Conservation (phyloP, 306 rosid genomes). For the Vigna unguiculata region DNA sequence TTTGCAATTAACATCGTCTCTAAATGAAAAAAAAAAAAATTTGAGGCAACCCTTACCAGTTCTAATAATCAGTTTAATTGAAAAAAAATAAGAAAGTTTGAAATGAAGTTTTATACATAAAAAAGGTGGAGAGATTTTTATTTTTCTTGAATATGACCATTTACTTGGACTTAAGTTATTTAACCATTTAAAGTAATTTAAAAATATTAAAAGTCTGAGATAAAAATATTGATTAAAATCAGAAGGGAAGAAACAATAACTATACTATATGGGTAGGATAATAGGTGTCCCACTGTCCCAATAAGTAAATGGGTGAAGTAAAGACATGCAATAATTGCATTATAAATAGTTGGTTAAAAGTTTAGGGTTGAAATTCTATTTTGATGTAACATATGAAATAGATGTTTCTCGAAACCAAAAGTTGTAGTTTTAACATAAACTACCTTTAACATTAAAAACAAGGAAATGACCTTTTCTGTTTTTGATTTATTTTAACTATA, state of each 20-base stretch:
- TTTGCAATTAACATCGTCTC: no score
- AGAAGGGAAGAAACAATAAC: background rate
- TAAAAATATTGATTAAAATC: background rate
- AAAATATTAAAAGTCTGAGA: background rate
- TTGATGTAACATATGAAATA: slow-evolving; percentile 4
- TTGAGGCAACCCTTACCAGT: background rate
- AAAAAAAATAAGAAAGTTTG: background rate
- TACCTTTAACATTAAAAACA: background rate
- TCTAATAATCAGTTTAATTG: background rate
- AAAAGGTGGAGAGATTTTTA: background rate
- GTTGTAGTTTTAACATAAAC: background rate
- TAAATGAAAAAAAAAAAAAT: no score
- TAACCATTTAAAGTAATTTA: background rate
- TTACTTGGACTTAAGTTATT: background rate
- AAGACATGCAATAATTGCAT: slow-evolving; percentile 37
- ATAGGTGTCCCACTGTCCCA: slow-evolving; percentile 10
- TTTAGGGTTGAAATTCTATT: slow-evolving; percentile 21
- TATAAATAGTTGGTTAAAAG: background rate
- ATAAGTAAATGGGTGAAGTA: background rate
- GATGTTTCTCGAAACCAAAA: background rate
- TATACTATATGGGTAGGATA: background rate
- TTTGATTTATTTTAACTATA: background rate
- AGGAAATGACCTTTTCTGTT: background rate
- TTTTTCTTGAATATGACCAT: background rate
- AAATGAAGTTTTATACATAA: background rate